Conservation (phyloP, 2,329 filamentous ascomycete species). For the Huntiella decipiens region DNA sequence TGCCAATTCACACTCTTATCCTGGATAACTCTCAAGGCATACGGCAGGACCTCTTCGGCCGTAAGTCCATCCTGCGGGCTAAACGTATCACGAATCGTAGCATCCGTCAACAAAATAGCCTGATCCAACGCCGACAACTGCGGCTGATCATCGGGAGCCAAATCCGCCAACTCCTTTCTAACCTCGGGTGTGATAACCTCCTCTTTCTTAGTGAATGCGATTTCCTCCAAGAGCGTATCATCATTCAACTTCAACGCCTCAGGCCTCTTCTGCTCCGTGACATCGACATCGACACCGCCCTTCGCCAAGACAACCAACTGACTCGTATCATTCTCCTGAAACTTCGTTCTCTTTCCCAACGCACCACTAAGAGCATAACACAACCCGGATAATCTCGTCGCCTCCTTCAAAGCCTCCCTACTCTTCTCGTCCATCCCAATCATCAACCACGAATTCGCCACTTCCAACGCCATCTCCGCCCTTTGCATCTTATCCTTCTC, state of each 20-base stretch:
- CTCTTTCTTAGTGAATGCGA: slow-evolving; percentile 49
- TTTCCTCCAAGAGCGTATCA: slow-evolving; percentile 77
- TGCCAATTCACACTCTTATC: slow-evolving; percentile 95
- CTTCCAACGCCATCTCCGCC: slow-evolving; percentile 60
- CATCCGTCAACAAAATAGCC: slow-evolving; percentile 72
- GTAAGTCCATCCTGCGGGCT: slow-evolving; percentile 71
- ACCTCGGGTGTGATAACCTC: slow-evolving; percentile 37
- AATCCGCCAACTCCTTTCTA: slow-evolving; percentile 30
- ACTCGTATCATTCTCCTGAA: slow-evolving; percentile 60
- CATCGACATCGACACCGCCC: slow-evolving; percentile 29
- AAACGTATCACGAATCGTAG: slow-evolving; percentile 72
- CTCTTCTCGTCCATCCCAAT: slow-evolving; percentile 67
- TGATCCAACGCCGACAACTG: slow-evolving; percentile 69
- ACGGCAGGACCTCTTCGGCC: slow-evolving; percentile 82
- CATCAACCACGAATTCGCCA: slow-evolving; percentile 65
- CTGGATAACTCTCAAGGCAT: slow-evolving; percentile 68
- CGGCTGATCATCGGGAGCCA: slow-evolving; percentile 68
- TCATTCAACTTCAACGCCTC: slow-evolving; percentile 67
- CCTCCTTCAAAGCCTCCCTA: slow-evolving; percentile 47
- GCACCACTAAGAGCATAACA: slow-evolving; percentile 69
- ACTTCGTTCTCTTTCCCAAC: slow-evolving; percentile 68
- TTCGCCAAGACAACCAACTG: slow-evolving; percentile 82
- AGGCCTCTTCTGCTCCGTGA: slow-evolving; percentile 25
- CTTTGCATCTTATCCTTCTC: slow-evolving; percentile 28
- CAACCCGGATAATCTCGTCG: slow-evolving; percentile 49